A percentile compares a stretch with the other conserved stretches of the same genome.
Evolutionary conservation across 1,284 basidiomycete species (phyloP).

Genomic region (Rhodotorula sp.): DNA sequence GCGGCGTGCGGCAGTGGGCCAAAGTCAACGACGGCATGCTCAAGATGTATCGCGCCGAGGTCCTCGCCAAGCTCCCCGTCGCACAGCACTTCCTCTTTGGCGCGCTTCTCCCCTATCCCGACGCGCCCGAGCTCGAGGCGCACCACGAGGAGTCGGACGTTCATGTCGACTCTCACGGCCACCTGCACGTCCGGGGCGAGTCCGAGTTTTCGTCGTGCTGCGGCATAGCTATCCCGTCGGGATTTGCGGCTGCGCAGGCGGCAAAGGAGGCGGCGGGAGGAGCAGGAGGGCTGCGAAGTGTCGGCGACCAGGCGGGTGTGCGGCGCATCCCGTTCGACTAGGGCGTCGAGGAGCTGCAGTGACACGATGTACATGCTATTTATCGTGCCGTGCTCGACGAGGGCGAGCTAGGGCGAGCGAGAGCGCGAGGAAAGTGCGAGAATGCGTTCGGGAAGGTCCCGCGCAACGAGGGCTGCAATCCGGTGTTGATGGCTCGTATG

Average conservation of each 20-base stretch:
- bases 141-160: constrained; percentile 52
- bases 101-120: constrained; percentile 72
- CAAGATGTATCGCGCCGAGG: constrained; percentile 97
- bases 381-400: neutral
- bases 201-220: constrained; percentile 78
- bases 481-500: too few relatives aligned
- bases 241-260: constrained; percentile 51
- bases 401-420: too few relatives aligned
- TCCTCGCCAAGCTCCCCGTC: constrained; percentile 91
- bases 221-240: constrained; percentile 53
- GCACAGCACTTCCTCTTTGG: constrained; percentile 97
- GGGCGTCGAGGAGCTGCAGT: neutral
- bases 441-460: neutral
- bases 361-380: accelerated
- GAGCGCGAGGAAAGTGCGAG: neutral
- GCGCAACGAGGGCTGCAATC: too few relatives aligned
- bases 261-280: constrained; percentile 9
- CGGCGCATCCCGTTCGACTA: constrained; percentile 43
- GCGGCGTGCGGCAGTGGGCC: constrained; percentile 93
- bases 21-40: constrained; percentile 98
- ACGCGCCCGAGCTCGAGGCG: constrained; percentile 54
- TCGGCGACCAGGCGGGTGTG: neutral
- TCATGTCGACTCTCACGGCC: constrained; percentile 59
- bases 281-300: neutral
- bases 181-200: constrained; percentile 63